phyloP scores from a whole-genome alignment of 441 rosid genomes.

The Gossypium lobatum region DNA sequence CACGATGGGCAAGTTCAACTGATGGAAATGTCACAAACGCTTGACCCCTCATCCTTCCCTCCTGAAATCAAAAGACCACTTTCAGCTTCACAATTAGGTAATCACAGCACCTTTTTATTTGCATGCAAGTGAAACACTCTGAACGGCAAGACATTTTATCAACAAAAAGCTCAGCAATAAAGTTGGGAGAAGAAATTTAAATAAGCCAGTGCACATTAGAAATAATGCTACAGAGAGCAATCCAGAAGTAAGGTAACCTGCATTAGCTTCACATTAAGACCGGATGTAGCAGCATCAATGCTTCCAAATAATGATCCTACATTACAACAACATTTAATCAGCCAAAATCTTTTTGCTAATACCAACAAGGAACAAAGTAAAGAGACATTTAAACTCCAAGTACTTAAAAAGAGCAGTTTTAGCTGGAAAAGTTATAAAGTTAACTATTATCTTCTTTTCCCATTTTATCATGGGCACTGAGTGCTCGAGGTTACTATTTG shows the following conservation, averaged over 20 bases:
- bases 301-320: slow-evolving; percentile 88
- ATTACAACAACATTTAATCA: slow-evolving; percentile 18
- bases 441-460: not conserved
- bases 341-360: not conserved
- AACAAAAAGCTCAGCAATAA: not conserved
- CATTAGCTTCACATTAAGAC: slow-evolving; percentile 78
- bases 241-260: slow-evolving; percentile 42
- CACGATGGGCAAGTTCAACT: slow-evolving; percentile 73
- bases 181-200: not conserved
- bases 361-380: slow-evolving; percentile 6
- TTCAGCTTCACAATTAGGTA: slow-evolving; percentile 10
- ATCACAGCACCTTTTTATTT: not conserved
- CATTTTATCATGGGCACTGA: not conserved
- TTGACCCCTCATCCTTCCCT: slow-evolving; percentile 97
- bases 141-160: not conserved
- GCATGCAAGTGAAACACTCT: not conserved
- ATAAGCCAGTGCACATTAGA: not conserved
- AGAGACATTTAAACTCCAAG: not conserved
- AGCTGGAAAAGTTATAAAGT: not conserved
- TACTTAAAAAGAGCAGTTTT: not conserved
- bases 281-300: slow-evolving; percentile 55
- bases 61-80: slow-evolving; percentile 40
- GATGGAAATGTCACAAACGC: slow-evolving; percentile 95
- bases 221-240: slow-evolving; percentile 1
- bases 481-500: not conserved